Conservation (phyloP, 441 rosid genomes). For the Populus hybrid region DNA sequence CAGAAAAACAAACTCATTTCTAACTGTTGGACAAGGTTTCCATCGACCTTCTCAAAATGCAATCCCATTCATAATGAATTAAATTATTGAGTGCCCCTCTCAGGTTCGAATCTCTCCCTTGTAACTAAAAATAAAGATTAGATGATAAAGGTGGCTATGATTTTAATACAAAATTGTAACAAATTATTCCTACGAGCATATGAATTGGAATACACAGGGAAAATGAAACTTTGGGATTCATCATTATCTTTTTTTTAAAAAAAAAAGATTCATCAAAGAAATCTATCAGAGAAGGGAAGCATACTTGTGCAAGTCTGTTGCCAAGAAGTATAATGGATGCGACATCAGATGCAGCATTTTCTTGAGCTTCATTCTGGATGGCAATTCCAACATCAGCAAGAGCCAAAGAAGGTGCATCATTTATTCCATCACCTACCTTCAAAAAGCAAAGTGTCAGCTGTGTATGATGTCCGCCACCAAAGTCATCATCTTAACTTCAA, state of each 20-base stretch:
- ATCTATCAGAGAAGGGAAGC: conserved; percentile 8
- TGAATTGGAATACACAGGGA: neutral
- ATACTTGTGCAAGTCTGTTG: conserved; percentile 82
- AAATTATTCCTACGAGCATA: neutral
- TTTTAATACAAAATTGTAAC: neutral
- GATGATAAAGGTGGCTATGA: neutral
- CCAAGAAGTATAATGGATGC: conserved; percentile 89
- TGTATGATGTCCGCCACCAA: neutral
- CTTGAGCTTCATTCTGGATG: conserved; percentile 78
- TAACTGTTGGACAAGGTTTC: neutral
- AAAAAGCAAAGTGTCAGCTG: conserved; percentile 6
- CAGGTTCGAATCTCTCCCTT: neutral
- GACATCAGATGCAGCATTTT: conserved; percentile 85
- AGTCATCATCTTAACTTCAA: neutral
- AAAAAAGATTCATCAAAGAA: neutral
- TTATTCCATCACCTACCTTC: conserved; percentile 95
- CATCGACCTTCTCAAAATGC: neutral
- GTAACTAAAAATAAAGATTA: neutral
- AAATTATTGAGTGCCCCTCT: neutral
- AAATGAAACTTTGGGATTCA: neutral
- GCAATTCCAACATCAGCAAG: conserved; percentile 90
- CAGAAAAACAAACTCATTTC: neutral
- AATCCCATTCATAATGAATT: too few relatives aligned
- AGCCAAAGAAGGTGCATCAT: conserved; percentile 95
- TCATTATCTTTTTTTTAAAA: too few relatives aligned